phyloP scores from a whole-genome alignment of 2,329 filamentous ascomycete genomes.

The Blastomyces emzantsi region DNA sequence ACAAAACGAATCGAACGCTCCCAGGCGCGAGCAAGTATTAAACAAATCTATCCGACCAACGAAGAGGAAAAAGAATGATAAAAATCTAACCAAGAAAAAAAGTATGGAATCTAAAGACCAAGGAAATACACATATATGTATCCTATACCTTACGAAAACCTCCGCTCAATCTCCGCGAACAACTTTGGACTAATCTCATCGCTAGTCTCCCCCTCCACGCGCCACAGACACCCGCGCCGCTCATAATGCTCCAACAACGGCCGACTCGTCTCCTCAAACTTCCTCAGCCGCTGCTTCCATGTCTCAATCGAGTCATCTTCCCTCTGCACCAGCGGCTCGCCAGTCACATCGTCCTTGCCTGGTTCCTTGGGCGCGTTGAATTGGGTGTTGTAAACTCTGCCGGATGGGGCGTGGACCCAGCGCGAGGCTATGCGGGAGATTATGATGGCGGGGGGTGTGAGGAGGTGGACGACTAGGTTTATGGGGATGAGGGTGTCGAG shows the following conservation, averaged over 20 bases:
- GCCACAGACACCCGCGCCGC: conserved; percentile 71
- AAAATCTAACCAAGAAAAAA: background rate
- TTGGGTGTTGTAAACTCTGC: conserved; percentile 87
- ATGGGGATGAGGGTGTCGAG: conserved; percentile 82
- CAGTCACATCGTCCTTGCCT: conserved; percentile 82
- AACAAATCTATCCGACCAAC: background rate
- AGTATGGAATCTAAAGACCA: background rate
- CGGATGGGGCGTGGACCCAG: conserved; percentile 88
- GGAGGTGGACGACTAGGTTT: conserved; percentile 81
- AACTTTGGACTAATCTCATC: conserved; percentile 94
- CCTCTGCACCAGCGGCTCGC: conserved; percentile 72
- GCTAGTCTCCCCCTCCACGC: conserved; percentile 78
- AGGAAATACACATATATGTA: conserved; percentile 4
- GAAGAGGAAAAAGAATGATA: background rate
- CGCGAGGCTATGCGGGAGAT: conserved; percentile 82
- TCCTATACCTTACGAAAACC: conserved; percentile 47
- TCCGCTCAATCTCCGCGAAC: conserved; percentile 67
- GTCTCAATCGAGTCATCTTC: conserved; percentile 80
- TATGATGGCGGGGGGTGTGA: conserved; percentile 78
- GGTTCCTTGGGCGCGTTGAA: conserved; percentile 78
- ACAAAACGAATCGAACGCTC: background rate
- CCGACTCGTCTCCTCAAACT: conserved; percentile 79
- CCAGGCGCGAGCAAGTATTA: background rate
- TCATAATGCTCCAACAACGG: conserved; percentile 85
- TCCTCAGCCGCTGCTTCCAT: conserved; percentile 68